phyloP scores from a whole-genome alignment of 352 stramenopile genomes.

The Globisporangium cylindrosporum region DNA sequence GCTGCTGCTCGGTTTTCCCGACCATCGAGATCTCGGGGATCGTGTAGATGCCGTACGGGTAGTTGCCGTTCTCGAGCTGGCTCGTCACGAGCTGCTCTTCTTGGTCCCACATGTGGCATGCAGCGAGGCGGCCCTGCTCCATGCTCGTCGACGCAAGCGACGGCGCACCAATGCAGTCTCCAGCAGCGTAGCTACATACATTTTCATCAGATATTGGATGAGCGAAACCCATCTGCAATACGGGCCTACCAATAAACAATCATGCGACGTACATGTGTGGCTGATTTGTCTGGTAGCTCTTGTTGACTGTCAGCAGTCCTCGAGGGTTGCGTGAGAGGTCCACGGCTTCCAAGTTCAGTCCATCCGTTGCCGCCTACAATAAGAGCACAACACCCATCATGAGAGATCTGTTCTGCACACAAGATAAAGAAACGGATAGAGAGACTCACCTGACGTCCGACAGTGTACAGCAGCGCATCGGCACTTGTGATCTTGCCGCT shows the following conservation, averaged over 20 bases:
- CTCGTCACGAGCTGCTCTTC: slow-evolving; percentile 53
- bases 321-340: slow-evolving; percentile 74
- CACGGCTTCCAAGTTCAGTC: slow-evolving; percentile 80
- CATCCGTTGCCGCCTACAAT: slow-evolving; percentile 60
- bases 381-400: not conserved
- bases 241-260: not conserved
- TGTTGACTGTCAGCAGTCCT: slow-evolving; percentile 83
- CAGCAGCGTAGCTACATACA: slow-evolving; percentile 68
- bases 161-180: slow-evolving; percentile 86
- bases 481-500: slow-evolving; percentile 69
- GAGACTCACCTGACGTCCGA: slow-evolving; percentile 54
- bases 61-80: slow-evolving; percentile 76
- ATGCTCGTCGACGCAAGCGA: slow-evolving; percentile 88
- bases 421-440: not conserved
- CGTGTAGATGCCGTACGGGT: slow-evolving; percentile 91
- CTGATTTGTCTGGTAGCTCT: slow-evolving; percentile 85
- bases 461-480: slow-evolving; percentile 80
- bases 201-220: not conserved
- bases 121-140: slow-evolving; percentile 83
- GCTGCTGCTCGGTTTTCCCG: slow-evolving; percentile 85
- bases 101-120: slow-evolving; percentile 84
- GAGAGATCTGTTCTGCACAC: not conserved
- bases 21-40: slow-evolving; percentile 92
- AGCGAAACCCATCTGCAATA: too few relatives aligned
- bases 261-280: slow-evolving; percentile 61